phyloP scores from a whole-genome alignment of 441 rosid genomes.

The Adansonia rubrostipa region DNA sequence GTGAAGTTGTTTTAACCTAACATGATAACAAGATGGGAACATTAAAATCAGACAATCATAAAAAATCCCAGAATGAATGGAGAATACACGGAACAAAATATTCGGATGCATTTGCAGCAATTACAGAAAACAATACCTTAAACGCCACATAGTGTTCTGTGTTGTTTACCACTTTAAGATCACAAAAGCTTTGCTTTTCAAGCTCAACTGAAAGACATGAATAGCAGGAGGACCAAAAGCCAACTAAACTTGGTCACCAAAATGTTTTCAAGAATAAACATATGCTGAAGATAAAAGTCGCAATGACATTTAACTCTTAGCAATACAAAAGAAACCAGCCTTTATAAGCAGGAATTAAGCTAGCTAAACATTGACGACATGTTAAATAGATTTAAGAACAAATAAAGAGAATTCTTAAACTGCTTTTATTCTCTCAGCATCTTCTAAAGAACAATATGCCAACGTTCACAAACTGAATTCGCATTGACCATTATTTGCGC shows the following conservation, averaged over 20 bases:
- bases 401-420: background rate
- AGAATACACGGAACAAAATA: conserved; percentile 19
- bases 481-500: background rate
- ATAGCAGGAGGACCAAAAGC: conserved; percentile 31
- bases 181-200: conserved; percentile 81
- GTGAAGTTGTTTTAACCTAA: conserved; percentile 98
- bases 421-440: conserved; percentile 8
- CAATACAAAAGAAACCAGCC: conserved; percentile 23
- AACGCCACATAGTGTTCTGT: conserved; percentile 90
- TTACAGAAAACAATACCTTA: conserved; percentile 55
- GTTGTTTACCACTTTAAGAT: conserved; percentile 87
- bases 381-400: background rate
- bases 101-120: background rate
- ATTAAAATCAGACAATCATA: conserved; percentile 10
- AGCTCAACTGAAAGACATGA: conserved; percentile 74
- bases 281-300: conserved; percentile 1
- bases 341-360: background rate
- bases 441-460: background rate
- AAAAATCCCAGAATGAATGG: background rate
- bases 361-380: background rate
- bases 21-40: conserved; percentile 14
- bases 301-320: conserved; percentile 10
- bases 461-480: background rate
- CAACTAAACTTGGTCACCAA: background rate
- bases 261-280: background rate